These are phyloP conservation scores for Buddleja alternifolia DNA, from an alignment of 257 asterid genomes.

Conservation along the genomic window DNA sequence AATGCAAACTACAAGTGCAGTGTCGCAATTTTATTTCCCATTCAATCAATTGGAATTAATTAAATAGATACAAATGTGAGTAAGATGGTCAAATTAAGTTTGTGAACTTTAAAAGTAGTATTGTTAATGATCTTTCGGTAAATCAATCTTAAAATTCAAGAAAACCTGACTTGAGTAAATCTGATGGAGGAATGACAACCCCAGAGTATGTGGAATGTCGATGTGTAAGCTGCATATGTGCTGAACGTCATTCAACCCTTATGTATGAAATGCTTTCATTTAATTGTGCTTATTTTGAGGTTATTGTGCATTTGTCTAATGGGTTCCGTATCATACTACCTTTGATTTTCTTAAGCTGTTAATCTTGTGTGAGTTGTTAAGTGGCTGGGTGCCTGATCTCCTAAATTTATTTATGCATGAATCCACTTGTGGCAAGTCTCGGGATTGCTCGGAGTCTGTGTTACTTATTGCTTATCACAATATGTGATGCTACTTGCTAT, in stretches of 20 bases:
- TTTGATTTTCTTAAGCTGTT: slow-evolving; percentile 1
- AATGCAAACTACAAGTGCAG: not conserved
- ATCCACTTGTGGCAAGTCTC: slow-evolving; percentile 8
- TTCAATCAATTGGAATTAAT: not conserved
- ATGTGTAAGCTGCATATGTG: not conserved
- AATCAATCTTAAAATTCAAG: not conserved
- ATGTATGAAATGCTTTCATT: slow-evolving; percentile 19
- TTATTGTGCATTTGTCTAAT: slow-evolving; percentile 3
- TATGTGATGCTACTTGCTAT: not conserved
- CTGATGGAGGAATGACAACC: slow-evolving; percentile 2
- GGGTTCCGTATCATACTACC: not conserved
- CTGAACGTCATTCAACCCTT: not conserved
- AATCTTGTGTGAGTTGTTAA: slow-evolving; percentile 2
- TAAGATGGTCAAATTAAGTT: not conserved
- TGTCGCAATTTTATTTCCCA: not conserved
- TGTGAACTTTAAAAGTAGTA: not conserved
- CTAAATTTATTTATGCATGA: not conserved
- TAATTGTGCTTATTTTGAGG: not conserved
- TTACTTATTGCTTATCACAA: slow-evolving; percentile 3
- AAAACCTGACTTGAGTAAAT: not conserved
- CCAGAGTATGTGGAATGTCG: not conserved
- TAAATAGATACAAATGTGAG: not conserved
- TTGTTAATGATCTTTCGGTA: not conserved
- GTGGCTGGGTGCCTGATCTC: not conserved
- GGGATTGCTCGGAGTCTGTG: not conserved